A percentile compares a stretch with the other conserved stretches of the same genome.
phyloP scores from a whole-genome alignment of 306 rosid genomes.

The Pueraria montana region DNA sequence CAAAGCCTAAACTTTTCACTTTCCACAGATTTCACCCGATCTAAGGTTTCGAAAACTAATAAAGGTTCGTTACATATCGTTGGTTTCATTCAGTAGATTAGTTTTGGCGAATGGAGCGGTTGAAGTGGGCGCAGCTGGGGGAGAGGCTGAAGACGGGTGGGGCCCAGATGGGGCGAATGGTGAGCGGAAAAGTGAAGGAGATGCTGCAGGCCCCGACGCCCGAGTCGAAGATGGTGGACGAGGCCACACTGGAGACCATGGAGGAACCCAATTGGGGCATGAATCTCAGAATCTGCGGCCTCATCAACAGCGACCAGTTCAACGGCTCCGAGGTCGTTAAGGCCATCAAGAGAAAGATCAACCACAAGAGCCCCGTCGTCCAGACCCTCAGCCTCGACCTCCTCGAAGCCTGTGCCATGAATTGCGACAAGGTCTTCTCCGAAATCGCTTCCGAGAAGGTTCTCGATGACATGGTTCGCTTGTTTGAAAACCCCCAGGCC shows the following conservation, averaged over 20 bases:
- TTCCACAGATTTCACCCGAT: neutral
- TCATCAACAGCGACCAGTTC: constrained; percentile 70
- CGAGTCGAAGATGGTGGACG: constrained; percentile 84
- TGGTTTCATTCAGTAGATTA: too few species aligned
- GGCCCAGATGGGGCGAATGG: constrained; percentile 79
- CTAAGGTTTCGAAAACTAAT: too few species aligned
- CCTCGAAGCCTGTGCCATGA: constrained; percentile 75
- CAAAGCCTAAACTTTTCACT: neutral
- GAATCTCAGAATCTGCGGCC: constrained; percentile 75
- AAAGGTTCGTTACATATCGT: too few species aligned
- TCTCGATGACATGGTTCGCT: constrained; percentile 69
- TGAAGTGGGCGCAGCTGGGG: constrained; percentile 66
- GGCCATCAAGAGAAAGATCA: constrained; percentile 70
- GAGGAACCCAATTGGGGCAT: constrained; percentile 81
- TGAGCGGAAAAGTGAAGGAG: constrained; percentile 77
- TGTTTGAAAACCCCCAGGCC: constrained; percentile 61
- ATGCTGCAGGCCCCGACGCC: constrained; percentile 73
- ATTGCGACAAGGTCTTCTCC: constrained; percentile 85
- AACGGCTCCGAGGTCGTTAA: constrained; percentile 73
- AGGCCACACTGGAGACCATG: constrained; percentile 71
- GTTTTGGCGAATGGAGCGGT: constrained; percentile 66
- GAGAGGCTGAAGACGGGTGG: constrained; percentile 80
- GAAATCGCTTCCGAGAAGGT: constrained; percentile 87
- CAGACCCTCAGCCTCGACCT: constrained; percentile 77
- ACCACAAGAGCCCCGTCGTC: constrained; percentile 56